Evolutionary conservation across 2,329 filamentous ascomycete species (phyloP), one percentile per base, ranked within the genome.

Genomic region (Microdochium bolleyi): DNA sequence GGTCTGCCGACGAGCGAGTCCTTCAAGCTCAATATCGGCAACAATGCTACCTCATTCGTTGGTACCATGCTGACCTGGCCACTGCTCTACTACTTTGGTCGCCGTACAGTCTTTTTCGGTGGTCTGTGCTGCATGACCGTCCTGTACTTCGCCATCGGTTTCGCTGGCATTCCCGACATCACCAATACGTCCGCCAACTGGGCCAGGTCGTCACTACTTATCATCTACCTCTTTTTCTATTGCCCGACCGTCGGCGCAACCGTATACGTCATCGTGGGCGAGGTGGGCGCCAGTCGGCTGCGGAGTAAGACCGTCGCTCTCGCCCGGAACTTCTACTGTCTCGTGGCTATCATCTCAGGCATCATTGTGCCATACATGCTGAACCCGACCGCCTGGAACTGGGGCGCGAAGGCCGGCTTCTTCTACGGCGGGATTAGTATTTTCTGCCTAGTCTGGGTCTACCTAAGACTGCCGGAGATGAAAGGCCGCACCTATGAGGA

Each of bases 1-100:
- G 81, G 81, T 1, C 64, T 84, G 24, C 59, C 66, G 0, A 68
- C 73, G 1, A 65, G 68, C 16, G 70, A 74, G 24, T 72, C 80
- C 0, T 84, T 81, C 55, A 69, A 76, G 52, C 80, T 84, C 60
- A 74, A 77, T 10, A 72, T 84, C 55, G 80, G 74, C 1, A 61
- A 62, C 19, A 67, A 66, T 30, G 63, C 62, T 11, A 61, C 73
- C 49, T 70, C 66, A 19, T 74, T 76, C 50, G 52, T 72, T 38
- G 69, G 65, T 72, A 48, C 78, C 2, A 67, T 82, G 3, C 58
- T 73, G n/a, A 78, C 77, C 1, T 83, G 79, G 79, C 71, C 69
- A 49, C 61, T 78, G 3, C 73, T 79, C 56, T 60, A 66, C n/a
- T 64, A 70, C 2, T 73, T 78, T 57, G 79, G 79, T n/a, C 73